Evolutionary conservation across 2,329 filamentous ascomycete species (phyloP), one percentile per base, ranked within the genome.

Genomic region (Leptosphaerulina australis): DNA sequence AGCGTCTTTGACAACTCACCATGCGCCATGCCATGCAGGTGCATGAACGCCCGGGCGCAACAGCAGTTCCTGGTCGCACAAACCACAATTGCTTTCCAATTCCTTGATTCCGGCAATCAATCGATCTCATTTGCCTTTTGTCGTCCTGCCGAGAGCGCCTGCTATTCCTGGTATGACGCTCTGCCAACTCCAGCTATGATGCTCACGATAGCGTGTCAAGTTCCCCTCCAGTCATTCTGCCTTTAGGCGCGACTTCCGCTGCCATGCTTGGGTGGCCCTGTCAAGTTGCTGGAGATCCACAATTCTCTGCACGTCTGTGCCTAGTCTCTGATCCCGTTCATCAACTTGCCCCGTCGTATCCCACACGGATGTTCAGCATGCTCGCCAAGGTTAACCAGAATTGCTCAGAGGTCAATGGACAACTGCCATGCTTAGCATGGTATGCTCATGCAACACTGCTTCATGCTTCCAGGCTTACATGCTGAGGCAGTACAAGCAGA

Each of bases 1-100:
- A 68, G 66, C 67, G 67, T 65, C 63, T 68, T 70, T 69, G 70
- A 71, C 68, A 69, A 68, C 68, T 62, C 62, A 64, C 62, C 67
- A 66, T 71, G 66, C 67, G 70, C 39, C 68, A 62, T 62, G 63
- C 60, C 67, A 66, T 71, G 66, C 67, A 71, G 45, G 62, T 67
- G 63, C 63, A 64, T 65, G 64, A 65, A 50, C 63, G 56, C 55
- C 62, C 58, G 56, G 56, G 62, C 59, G 59, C 60, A 60, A 68
- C 63, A 47, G 62, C 63, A 53, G 43, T 60, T 63, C 57, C 53
- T 67, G 66, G 64, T 70, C 66, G 62, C 67, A 70, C 68, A 65
- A 68, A 62, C 62, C 69, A 67, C 63, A 66, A 60, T 66, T 64
- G 63, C 64, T 61, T 62, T 58, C 58, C 51, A 57, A 62, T 62